These are phyloP conservation scores for Clarireedia monteithiana DNA, from an alignment of 2,329 filamentous ascomycete species.

Conservation along the genomic window DNA sequence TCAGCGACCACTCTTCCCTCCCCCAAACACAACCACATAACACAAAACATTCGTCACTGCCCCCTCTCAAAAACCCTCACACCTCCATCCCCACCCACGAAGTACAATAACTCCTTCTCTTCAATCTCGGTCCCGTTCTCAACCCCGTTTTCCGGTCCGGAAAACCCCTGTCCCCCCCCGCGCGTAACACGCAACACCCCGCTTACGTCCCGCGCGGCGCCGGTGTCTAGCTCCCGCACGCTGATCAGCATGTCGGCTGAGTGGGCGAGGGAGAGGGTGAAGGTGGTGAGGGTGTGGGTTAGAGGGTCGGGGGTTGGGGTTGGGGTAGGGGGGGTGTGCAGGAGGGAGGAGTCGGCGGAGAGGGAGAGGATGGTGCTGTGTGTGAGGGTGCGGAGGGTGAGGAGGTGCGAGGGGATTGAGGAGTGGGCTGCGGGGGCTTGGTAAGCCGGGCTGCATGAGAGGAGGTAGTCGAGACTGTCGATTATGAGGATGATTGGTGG, in stretches of 20 bases:
- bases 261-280: constrained; percentile 67
- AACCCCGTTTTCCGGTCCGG: constrained; percentile 17
- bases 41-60: constrained; percentile 34
- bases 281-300: constrained; percentile 63
- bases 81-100: constrained; percentile 68
- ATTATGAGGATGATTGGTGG: neutral
- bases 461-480: neutral
- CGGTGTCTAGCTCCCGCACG: constrained; percentile 72
- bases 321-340: constrained; percentile 57
- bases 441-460: neutral
- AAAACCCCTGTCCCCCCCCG: constrained; percentile 40
- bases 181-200: constrained; percentile 73
- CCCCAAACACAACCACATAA: neutral
- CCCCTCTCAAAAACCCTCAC: constrained; percentile 83
- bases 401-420: neutral
- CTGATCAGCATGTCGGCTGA: constrained; percentile 64
- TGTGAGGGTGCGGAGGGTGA: constrained; percentile 28
- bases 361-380: constrained; percentile 60
- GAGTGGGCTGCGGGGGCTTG: neutral
- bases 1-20: neutral
- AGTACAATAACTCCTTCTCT: constrained; percentile 72
- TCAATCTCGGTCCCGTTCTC: constrained; percentile 31
- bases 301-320: constrained; percentile 64
- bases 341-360: constrained; percentile 63
- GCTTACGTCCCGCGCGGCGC: constrained; percentile 83